Percentiles rank a stretch among this genome's conserved stretches.
Evolutionary conservation across 306 rosid genomes (phyloP).

Genomic region (Crotalaria pallida): DNA sequence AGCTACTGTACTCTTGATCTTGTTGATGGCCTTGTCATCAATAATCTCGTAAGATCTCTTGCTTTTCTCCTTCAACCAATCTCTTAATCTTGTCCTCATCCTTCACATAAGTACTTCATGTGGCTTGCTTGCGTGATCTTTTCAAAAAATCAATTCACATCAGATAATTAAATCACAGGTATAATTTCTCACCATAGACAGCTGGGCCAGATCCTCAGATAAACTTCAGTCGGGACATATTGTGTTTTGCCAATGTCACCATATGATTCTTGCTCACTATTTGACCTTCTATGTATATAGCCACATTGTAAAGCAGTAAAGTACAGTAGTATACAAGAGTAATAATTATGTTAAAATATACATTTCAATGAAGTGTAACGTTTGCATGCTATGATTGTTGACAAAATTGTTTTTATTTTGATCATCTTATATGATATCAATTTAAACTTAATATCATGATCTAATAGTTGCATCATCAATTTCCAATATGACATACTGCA

Average conservation of each 20-base stretch:
- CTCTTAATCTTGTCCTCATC: conserved; percentile 42
- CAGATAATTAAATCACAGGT: not conserved
- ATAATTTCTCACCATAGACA: not conserved
- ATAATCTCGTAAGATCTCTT: conserved; percentile 33
- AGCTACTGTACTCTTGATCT: conserved; percentile 26
- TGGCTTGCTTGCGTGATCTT: not conserved
- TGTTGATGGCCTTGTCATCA: conserved; percentile 49
- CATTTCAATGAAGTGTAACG: not conserved
- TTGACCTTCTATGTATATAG: not conserved
- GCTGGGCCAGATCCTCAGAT: not conserved
- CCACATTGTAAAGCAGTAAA: not conserved
- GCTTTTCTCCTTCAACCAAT: conserved; percentile 28
- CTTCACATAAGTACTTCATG: conserved; percentile 22
- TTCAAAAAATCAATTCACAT: not conserved
- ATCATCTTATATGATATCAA: not conserved
- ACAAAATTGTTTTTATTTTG: not conserved
- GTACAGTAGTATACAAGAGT: not conserved
- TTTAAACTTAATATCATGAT: not conserved
- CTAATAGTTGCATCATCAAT: not conserved
- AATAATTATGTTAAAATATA: not conserved
- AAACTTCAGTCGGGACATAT: not conserved
- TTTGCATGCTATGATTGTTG: not conserved
- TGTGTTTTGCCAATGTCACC: not conserved
- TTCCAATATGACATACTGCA: not conserved
- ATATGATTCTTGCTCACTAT: not conserved